Evolutionary conservation across 257 asterid species (phyloP), one percentile per base, ranked within the genome.

Genomic region (Gentiana dahurica): DNA sequence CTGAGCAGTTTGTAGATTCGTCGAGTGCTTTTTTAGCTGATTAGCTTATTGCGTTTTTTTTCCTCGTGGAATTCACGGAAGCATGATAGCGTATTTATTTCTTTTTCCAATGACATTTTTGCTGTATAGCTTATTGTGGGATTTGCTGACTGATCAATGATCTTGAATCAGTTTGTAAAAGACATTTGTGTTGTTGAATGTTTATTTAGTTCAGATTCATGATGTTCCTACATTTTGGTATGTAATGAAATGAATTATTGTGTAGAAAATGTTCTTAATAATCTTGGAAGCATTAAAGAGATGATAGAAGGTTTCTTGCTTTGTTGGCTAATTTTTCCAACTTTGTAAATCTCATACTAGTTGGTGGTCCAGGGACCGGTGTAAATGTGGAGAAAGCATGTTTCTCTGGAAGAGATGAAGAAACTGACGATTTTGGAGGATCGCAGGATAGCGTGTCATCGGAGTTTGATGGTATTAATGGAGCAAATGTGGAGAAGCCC

Each of bases 281-380:
- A 1, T 6, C 1, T 12, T 4, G 48, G 2, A 5, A 41, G 34
- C 8, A 6, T 45, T 55, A 2, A 5, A 2, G 58, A 32, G 34
- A 54, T 1, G 7, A 6, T 7, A 12, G 13, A 5, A 44, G 9
- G 48, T 36, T 36, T 46, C 3, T 39, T 4, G 34, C 37, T 12
- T 2, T 36, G 33, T 5, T 49, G 41, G 10, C 10, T 54, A 8
- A 44, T n/a, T 0, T 3, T 6, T 43, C 5, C 36, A 12, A 10
- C 45, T 12, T 35, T 58, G 52, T 13, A 8, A 57, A 12, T 61
- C 50, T 56, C 48, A 41, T n/a, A 54, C 46, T 73, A 59, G 78
- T 41, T 6, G 59, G 55, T 66, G 50, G 45, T 58, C 63, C 73
- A 44, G 50, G 53, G 3, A 60, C 39, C 50, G 65, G 52, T 57